Percentiles rank a stretch among this genome's conserved stretches.
phyloP scores from a whole-genome alignment of 2,329 filamentous ascomycete genomes.

The Aureobasidium sp. region DNA sequence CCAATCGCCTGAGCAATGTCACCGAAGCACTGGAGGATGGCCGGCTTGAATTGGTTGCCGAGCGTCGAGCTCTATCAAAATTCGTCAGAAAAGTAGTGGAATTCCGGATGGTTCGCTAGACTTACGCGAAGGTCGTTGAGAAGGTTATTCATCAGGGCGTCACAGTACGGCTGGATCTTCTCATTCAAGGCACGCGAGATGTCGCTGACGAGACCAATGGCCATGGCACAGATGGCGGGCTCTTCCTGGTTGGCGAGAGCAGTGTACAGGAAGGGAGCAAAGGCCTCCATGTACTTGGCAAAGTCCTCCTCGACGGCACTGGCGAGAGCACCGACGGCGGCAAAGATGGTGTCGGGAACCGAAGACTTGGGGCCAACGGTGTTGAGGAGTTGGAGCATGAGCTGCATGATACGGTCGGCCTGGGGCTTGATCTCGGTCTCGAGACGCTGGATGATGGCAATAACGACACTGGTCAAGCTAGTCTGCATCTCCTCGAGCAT shows the following conservation, averaged over 20 bases:
- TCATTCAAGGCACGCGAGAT: constrained; percentile 86
- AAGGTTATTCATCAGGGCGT: constrained; percentile 96
- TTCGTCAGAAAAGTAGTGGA: constrained; percentile 32
- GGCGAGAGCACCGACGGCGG: constrained; percentile 82
- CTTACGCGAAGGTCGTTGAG: constrained; percentile 68
- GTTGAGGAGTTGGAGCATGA: constrained; percentile 69
- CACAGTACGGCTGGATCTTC: constrained; percentile 88
- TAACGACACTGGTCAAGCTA: constrained; percentile 80
- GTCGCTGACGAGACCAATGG: constrained; percentile 93
- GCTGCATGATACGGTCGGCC: constrained; percentile 88
- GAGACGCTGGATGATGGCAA: constrained; percentile 83
- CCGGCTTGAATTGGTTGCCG: constrained; percentile 94
- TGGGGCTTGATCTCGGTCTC: constrained; percentile 86
- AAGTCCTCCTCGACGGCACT: constrained; percentile 90
- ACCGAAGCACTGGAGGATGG: constrained; percentile 94
- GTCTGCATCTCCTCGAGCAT: constrained; percentile 97
- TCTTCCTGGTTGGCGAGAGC: constrained; percentile 94
- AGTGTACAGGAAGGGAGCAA: constrained; percentile 85
- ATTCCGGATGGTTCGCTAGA: constrained; percentile 39
- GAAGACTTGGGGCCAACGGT: constrained; percentile 77
- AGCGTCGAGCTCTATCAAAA: constrained; percentile 55
- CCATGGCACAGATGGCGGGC: constrained; percentile 87
- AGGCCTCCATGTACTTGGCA: constrained; percentile 94
- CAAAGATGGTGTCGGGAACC: constrained; percentile 89
- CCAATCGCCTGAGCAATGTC: constrained; percentile 94